Percentiles rank a stretch among this genome's conserved stretches.
These are phyloP conservation scores for Volvox carteri DNA, from an alignment of 163 green algal genomes.

Conservation along the genomic window DNA sequence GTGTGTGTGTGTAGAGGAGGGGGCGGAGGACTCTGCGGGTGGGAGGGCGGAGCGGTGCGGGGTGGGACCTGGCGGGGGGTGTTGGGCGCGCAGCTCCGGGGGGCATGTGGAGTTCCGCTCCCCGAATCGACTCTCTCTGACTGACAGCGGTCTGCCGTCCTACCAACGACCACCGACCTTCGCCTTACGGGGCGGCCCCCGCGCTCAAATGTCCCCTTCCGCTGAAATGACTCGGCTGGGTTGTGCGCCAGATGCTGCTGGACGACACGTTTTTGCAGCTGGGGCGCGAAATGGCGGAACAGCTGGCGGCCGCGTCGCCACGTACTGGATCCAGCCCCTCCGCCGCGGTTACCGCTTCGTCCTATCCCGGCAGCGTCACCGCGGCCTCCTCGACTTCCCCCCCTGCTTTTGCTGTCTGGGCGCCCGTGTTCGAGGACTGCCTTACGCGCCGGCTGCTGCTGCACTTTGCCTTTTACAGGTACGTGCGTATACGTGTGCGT, in stretches of 20 bases:
- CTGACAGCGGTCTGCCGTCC: too few species aligned
- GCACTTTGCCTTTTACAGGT: slow-evolving; percentile 41
- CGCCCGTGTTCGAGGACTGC: slow-evolving; percentile 6
- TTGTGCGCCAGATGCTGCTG: slow-evolving; percentile 1
- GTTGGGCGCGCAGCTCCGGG: too few species aligned
- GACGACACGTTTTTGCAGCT: not conserved
- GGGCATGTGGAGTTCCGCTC: not conserved
- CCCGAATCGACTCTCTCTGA: too few species aligned
- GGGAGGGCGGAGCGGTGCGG: not conserved
- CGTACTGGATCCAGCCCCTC: not conserved
- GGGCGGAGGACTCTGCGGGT: not conserved
- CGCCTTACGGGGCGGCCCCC: not conserved
- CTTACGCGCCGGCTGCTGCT: slow-evolving; percentile 35
- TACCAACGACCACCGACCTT: too few species aligned
- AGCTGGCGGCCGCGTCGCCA: slow-evolving; percentile 17
- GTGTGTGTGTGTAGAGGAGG: not conserved
- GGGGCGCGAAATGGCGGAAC: slow-evolving; percentile 2
- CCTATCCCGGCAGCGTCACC: not conserved
- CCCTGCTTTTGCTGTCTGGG: not conserved
- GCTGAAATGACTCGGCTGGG: not conserved
- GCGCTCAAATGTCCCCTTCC: not conserved
- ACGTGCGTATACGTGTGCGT: not conserved
- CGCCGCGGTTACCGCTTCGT: not conserved
- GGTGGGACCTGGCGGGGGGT: not conserved
- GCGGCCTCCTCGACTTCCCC: not conserved